A percentile compares a stretch with the other conserved stretches of the same genome.
phyloP scores from a whole-genome alignment of 345 rosid genomes.

The Eucalyptus dawsonii region DNA sequence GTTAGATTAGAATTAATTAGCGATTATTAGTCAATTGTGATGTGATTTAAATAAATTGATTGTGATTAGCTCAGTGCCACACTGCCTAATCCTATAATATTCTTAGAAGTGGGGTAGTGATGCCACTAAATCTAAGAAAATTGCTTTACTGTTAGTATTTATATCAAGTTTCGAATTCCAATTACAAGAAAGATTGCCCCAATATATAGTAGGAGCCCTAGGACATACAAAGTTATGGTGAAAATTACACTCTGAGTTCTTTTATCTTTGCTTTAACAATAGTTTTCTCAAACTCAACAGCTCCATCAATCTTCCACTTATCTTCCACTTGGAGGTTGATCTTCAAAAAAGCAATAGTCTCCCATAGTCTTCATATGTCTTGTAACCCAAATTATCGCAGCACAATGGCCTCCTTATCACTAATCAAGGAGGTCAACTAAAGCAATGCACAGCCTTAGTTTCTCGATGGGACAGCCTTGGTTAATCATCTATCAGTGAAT shows the following conservation, averaged over 20 bases:
- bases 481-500: neutral
- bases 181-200: neutral
- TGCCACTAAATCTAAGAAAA: no score
- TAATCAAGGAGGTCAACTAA: neutral
- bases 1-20: no score
- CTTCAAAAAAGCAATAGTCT: neutral
- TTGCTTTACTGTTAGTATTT: neutral
- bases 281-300: neutral
- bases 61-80: no score
- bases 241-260: neutral
- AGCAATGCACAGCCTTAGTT: neutral
- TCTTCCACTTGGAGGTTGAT: neutral
- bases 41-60: no score
- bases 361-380: neutral
- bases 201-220: neutral
- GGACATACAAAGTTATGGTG: neutral
- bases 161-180: neutral
- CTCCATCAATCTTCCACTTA: neutral
- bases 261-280: neutral
- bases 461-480: neutral
- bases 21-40: no score
- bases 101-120: no score
- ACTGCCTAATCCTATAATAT: neutral
- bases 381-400: neutral
- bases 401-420: neutral